A percentile compares a stretch with the other conserved stretches of the same genome.
Conservation (phyloP, 352 stramenopile species). For the Phytophthora pini region DNA sequence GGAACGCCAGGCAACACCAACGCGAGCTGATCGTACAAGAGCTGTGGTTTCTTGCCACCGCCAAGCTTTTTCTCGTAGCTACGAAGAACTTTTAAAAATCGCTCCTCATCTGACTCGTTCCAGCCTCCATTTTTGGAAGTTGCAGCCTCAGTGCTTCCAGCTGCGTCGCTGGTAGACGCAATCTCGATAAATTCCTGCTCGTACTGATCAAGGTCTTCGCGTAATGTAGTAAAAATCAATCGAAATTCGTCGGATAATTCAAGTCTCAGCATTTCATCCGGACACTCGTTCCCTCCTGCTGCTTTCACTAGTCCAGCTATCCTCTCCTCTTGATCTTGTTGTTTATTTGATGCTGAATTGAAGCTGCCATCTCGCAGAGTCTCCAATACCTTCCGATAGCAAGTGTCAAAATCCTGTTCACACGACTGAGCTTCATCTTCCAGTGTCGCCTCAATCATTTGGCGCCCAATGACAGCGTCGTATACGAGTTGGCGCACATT, state of each 20-base stretch:
- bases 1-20: slow-evolving; percentile 50
- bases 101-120: slow-evolving; percentile 56
- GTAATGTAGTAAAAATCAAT: slow-evolving; percentile 27
- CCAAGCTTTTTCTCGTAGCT: slow-evolving; percentile 48
- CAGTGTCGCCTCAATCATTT: slow-evolving; percentile 69
- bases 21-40: slow-evolving; percentile 68
- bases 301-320: slow-evolving; percentile 26
- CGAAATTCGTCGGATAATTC: slow-evolving; percentile 49
- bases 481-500: slow-evolving; percentile 63
- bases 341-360: slow-evolving; percentile 14
- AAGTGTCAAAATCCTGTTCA: slow-evolving; percentile 45
- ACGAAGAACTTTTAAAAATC: slow-evolving; percentile 63
- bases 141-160: slow-evolving; percentile 44
- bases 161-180: slow-evolving; percentile 40
- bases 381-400: slow-evolving; percentile 41
- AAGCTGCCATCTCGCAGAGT: slow-evolving; percentile 22
- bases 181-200: slow-evolving; percentile 47
- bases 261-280: slow-evolving; percentile 56
- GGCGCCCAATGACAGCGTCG: slow-evolving; percentile 71
- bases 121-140: slow-evolving; percentile 52
- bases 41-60: slow-evolving; percentile 46
- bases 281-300: slow-evolving; percentile 22
- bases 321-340: slow-evolving; percentile 24
- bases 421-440: slow-evolving; percentile 54
- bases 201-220: slow-evolving; percentile 42